Base-by-base conservation (phyloP, 1,284 basidiomycete species). In the Leucoagaricus sp. region DNA sequence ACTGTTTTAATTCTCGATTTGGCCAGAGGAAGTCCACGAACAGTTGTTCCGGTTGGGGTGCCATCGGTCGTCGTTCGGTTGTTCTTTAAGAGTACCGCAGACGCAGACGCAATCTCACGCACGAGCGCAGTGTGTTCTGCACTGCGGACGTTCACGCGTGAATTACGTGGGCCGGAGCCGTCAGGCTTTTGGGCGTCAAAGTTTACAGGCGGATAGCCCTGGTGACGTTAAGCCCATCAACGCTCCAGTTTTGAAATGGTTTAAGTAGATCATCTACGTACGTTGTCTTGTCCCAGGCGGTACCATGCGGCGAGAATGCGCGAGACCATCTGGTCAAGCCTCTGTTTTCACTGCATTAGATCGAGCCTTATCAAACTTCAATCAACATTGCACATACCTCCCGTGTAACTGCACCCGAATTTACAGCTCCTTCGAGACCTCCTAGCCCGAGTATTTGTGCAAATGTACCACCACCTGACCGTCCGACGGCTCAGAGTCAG, bases 81-180 rank as follows among this genome's bases (percentile, higher is more conserved):
- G 68, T 94, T 94, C 77, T 94, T 94, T 21, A 94, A 79, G 25
- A 95, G 71, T 5, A 94, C 88, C 1, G 85, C 84, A 0, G 87
- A 88, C 0, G 83, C 84, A 0, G 82, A 79, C 2, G 83, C 90
- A 19, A 93, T 85, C 59, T 91, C 78, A 28, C 82, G 78, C 9
- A 83, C 83, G 5, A 90, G 68, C 0, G 80, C 78, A 1, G 70
- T 77, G 63, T 85, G 80, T 25, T 71, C 74, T 47, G 82, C 76
- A 0, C 75, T 81, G 57, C 83, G 77, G 0, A 89, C 89, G 58
- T 87, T 81, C 9, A 92, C 82, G 57, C 83, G 72, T 25, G 70
- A 69, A 64, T 83, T 84, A 23, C 72, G 65, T 7, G 76, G 57
- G 2, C 76, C 76, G 12, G 74, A 72, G 17, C 81, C 79, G 46